Evolutionary conservation across 345 rosid species (phyloP), one percentile per base, ranked within the genome.

Genomic region (Aquilaria malaccensis): DNA sequence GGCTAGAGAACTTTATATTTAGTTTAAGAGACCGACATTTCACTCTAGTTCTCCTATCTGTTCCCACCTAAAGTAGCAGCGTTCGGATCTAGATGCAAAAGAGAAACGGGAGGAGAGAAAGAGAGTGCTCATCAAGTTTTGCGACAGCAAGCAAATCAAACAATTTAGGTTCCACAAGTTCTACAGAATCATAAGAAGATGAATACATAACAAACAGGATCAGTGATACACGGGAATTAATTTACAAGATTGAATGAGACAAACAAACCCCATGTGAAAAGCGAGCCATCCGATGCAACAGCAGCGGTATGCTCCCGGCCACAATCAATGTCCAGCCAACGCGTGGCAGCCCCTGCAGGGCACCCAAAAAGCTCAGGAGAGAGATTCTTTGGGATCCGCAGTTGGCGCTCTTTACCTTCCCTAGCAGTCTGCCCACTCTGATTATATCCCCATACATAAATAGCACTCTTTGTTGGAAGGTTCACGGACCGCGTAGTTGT

Each of bases 391-490:
- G 97, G 99, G 59, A 90, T 80, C 81, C 99, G 74, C 72, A 88
- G 69, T 55, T 86, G 95, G 30, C 66, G 77, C 67, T 83, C 91
- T 71, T 80, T 73, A 30, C 82, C 97, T 9, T 64, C 81, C 78
- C 99, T 77, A 57, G 92, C 96, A 31, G 99, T 94, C 77, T 94
- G 96, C 58, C 99, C 99, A 56, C 83, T 78, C 61, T 88, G 89
- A 65, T 94, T 90, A 72, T 90, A 90, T 13, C 99, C 99, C 99
- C 99, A 88, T 14, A 86, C 96, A 68, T 90, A 94, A 65, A 94
- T 83, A 37, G 97, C 99, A 67, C 97, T 90, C 83, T 86, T 94
- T 47, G 88, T 79, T 29, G 91, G 88, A 47, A 69, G 45, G 59
- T 76, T 79, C 52, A 63, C 72, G 45, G 80, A 56, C 61, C 65